These are phyloP conservation scores for Cryptococcus sp. DNA, from an alignment of 1,284 basidiomycete genomes.

Conservation along the genomic window DNA sequence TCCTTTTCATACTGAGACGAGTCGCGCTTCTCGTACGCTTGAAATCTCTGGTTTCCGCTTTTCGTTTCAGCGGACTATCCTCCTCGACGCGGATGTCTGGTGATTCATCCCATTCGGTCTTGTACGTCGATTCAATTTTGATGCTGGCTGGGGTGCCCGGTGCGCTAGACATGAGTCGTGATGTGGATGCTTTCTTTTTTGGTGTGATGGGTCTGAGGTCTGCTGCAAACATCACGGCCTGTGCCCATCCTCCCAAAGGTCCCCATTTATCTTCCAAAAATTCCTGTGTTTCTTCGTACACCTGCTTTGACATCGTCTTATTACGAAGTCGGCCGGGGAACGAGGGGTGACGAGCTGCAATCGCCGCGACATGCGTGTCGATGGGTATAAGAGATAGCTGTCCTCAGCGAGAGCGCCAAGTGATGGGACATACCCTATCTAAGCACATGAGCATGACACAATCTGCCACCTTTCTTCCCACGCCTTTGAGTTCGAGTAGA, in stretches of 20 bases:
- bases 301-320: slow-evolving; percentile 65
- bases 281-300: slow-evolving; percentile 70
- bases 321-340: slow-evolving; percentile 51
- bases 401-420: neutral
- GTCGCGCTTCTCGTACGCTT: neutral
- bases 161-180: no score
- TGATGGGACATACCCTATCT: slow-evolving; percentile 63
- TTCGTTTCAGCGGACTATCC: neutral
- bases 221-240: slow-evolving; percentile 61
- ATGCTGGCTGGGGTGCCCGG: neutral
- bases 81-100: neutral
- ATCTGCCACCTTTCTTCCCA: slow-evolving; percentile 94
- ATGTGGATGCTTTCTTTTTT: no score
- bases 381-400: slow-evolving; percentile 81
- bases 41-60: neutral
- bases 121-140: neutral
- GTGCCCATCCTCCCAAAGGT: slow-evolving; percentile 84
- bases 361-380: slow-evolving; percentile 86
- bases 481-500: slow-evolving; percentile 77
- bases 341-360: slow-evolving; percentile 76
- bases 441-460: slow-evolving; percentile 93
- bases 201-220: slow-evolving; percentile 23
- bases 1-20: neutral
- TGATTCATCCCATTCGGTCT: neutral
- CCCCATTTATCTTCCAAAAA: slow-evolving; percentile 71